Percentiles rank a stretch among this genome's conserved stretches.
These are phyloP conservation scores for Beauveria brongniartii DNA, from an alignment of 2,329 filamentous ascomycete species.

Conservation along the genomic window DNA sequence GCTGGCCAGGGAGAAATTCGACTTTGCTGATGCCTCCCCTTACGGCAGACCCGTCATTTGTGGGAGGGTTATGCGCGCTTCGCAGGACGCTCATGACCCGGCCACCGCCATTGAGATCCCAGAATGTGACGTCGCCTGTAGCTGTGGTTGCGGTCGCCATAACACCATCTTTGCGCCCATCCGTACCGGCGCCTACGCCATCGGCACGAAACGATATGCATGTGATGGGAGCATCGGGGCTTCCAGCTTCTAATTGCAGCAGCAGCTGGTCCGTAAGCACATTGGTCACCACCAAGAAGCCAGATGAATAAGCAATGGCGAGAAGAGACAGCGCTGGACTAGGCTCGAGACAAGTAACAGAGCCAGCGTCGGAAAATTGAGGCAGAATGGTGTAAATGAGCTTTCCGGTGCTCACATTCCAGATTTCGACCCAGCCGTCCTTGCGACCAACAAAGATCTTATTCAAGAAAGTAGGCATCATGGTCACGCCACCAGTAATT, in stretches of 20 bases:
- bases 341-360: slow-evolving; percentile 80
- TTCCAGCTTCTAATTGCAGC: slow-evolving; percentile 60
- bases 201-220: slow-evolving; percentile 89
- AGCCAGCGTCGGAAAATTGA: slow-evolving; percentile 60
- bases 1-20: slow-evolving; percentile 83
- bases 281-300: slow-evolving; percentile 73
- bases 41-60: slow-evolving; percentile 43
- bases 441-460: slow-evolving; percentile 85
- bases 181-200: slow-evolving; percentile 76
- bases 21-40: slow-evolving; percentile 76
- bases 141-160: slow-evolving; percentile 82
- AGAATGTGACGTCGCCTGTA: slow-evolving; percentile 86
- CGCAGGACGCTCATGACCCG: slow-evolving; percentile 79
- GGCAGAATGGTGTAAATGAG: slow-evolving; percentile 85
- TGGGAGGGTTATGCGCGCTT: slow-evolving; percentile 76
- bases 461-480: slow-evolving; percentile 91
- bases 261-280: slow-evolving; percentile 68
- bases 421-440: slow-evolving; percentile 90
- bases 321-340: slow-evolving; percentile 78
- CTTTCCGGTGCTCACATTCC: slow-evolving; percentile 91
- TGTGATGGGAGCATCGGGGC: slow-evolving; percentile 58
- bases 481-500: slow-evolving; percentile 72
- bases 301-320: slow-evolving; percentile 78
- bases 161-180: slow-evolving; percentile 77
- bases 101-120: slow-evolving; percentile 88